Base-by-base conservation (phyloP, 2,329 filamentous ascomycete genomes). In the Colletotrichum filicis region DNA sequence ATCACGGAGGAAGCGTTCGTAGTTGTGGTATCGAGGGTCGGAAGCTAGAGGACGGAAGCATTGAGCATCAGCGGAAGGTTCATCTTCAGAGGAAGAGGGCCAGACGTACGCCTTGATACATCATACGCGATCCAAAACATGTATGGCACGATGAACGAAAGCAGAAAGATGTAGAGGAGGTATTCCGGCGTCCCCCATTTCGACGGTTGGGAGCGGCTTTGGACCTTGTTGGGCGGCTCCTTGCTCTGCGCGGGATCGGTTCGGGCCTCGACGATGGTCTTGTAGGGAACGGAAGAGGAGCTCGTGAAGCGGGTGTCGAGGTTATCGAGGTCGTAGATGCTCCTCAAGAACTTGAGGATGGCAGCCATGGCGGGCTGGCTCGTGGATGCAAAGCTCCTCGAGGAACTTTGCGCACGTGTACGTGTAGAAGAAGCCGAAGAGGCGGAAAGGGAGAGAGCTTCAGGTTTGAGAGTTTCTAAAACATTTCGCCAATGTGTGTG, bases 91-190 rank as follows among this genome's bases (percentile, higher is more conserved):
- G 26, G 11, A 2, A 55, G 12, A 14, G 32, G 32, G 7, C 42
- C 4, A 14, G 53, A 86, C 87, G 71, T 83, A 95, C 95, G 89
- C 83, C 92, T 90, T 28, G 97, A 99, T 58, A 97, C 95, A 83
- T 94, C 90, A 76, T 95, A 94, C 11, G 93, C 92, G n/a, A 92
- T 87, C 86, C 95, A 97, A 83, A 98, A 95, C 95, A 99, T 99
- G 78, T 92, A 89, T 9, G 95, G 94, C 30, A 98, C 87, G 68
- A 87, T 87, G 6, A 90, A 80, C 35, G 88, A 74, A 77, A 98
- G 90, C 76, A 94, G 83, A 24, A 93, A 60, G 77, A 92, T 93
- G 85, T 99, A 98, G 66, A 95, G 77, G 80, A 91, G 93, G 85
- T 97, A 98, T 83, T 99, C 97, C 3, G 89, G 88, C 0, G 95